Conservation (phyloP, 148 eudicot genomes). For the Nepenthes gracilis region DNA sequence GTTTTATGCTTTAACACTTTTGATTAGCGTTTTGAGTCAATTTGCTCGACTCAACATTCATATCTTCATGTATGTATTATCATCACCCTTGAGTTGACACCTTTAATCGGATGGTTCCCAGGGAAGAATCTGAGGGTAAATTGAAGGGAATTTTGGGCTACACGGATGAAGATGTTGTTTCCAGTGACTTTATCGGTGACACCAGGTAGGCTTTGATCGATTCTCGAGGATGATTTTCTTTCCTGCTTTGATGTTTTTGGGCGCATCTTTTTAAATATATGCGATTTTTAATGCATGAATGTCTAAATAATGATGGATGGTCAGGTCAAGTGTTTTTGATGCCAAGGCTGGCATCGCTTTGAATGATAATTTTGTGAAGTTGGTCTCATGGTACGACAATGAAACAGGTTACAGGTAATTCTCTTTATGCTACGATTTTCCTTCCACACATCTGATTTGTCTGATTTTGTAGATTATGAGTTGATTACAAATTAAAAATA, state of each 20-base stretch:
- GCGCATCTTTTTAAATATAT: not conserved
- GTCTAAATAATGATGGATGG: not conserved
- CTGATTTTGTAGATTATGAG: not conserved
- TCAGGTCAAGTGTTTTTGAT: slow-evolving; percentile 88
- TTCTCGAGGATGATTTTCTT: not conserved
- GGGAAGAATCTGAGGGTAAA: slow-evolving; percentile 69
- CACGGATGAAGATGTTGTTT: slow-evolving; percentile 66
- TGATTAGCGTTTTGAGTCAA: not conserved
- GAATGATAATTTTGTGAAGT: slow-evolving; percentile 58
- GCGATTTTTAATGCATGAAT: not conserved
- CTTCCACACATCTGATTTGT: not conserved
- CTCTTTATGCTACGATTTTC: not conserved
- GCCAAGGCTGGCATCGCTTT: slow-evolving; percentile 92
- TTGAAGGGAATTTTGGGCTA: slow-evolving; percentile 68
- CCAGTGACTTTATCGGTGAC: slow-evolving; percentile 66
- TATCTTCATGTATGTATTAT: not conserved
- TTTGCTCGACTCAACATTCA: too few species aligned
- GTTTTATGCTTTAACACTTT: not conserved
- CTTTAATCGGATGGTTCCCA: not conserved
- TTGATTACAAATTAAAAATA: not conserved
- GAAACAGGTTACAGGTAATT: slow-evolving; percentile 93
- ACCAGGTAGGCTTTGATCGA: slow-evolving; percentile 27
- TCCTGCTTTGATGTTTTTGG: not conserved
- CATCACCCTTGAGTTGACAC: not conserved
- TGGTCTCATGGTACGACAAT: slow-evolving; percentile 90